Evolutionary conservation across 192 early-diverging fungal species (phyloP), one percentile per base, ranked within the genome.

Genomic region (Cetraspora pellucida): DNA sequence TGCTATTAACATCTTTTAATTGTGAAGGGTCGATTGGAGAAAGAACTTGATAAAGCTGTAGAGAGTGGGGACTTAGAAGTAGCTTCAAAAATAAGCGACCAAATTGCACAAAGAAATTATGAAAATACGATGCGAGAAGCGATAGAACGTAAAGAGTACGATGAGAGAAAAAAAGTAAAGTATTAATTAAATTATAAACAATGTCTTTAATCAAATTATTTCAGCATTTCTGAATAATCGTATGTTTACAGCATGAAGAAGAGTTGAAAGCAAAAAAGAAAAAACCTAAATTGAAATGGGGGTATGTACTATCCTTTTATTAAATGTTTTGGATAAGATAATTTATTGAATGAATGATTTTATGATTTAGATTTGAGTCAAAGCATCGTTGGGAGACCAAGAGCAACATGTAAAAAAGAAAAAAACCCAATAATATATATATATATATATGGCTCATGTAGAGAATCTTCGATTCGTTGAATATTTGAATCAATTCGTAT

Each of bases 371-470:
- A 43, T 76, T 76, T 52, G 74, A 76, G 44, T 54, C 74, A 46
- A 76, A 76, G 25, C 74, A 55, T 19, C 45, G 74, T 37, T 76
- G 74, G 74, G 74, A 76, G 30, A 76, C 74, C n/a, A 76, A 76
- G 28, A 76, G 74, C 25, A 76, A 76, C 43, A 76, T 76, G 74
- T 76, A 76, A 49, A 65, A 65, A 17, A 59, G 25, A 54, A 54
- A 19, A 54, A 11, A 17, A 52, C 13, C 6, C 2, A 49, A 49
- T 49, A 49, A 49, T 49, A 49, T 49, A 49, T 49, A 49, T 49
- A 49, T 49, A 49, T 49, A 49, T 49, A 49, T 49, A 49, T 49
- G n/a, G n/a, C n/a, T n/a, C n/a, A n/a, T n/a, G n/a, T n/a, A n/a
- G n/a, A n/a, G n/a, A n/a, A n/a, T n/a, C n/a, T n/a, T n/a, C n/a